Base-by-base conservation (phyloP, 2,329 filamentous ascomycete genomes). In the Dactylellina sp. region DNA sequence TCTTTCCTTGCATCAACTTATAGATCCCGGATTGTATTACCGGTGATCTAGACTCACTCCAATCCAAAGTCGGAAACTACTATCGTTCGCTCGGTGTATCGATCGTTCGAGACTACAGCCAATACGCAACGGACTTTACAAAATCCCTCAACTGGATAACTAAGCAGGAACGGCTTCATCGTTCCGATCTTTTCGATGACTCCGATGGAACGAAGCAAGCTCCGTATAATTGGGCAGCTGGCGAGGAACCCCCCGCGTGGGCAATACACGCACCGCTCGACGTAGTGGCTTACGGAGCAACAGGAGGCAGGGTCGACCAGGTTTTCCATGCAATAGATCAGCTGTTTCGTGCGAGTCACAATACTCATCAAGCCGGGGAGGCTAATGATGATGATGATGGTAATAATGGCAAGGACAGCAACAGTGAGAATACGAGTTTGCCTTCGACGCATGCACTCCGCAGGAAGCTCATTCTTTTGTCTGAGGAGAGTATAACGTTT, bases 241-340 rank as follows among this genome's bases (percentile, higher is more conserved):
- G 79, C 4, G 70, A 78, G 1, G 77, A 76, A 20, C 65, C 81
- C 3, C 28, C 75, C 20, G 76, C 79, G 0, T 65, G 62, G 62
- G 47, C 49, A 18, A 25, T 52, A 18, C 25, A 59, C 32, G 37
- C 32, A n/a, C 57, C 61, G 28, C 79, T 85, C 55, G 86, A 94
- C 78, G 88, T 97, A n/a, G 84, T 97, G 11, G 88, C 91, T 39
- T 83, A 97, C 5, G 93, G 94, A 42, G 92, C 93, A 1, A 85
- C 98, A 0, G 92, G 92, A 46, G 95, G 95, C 5, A 89, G 95
- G 28, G 91, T 98, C 14, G 95, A 99, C 81, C 95, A 99, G 80
- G 94, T 90, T 1, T 85, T 99, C 52, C 93, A 92, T 66, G 89
- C 96, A 78, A 85, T 99, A 59, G 92, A 97, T 80, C 91, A 97